phyloP scores from a whole-genome alignment of 164 flowering plant genomes.

The Magnolia kwangsiensis region DNA sequence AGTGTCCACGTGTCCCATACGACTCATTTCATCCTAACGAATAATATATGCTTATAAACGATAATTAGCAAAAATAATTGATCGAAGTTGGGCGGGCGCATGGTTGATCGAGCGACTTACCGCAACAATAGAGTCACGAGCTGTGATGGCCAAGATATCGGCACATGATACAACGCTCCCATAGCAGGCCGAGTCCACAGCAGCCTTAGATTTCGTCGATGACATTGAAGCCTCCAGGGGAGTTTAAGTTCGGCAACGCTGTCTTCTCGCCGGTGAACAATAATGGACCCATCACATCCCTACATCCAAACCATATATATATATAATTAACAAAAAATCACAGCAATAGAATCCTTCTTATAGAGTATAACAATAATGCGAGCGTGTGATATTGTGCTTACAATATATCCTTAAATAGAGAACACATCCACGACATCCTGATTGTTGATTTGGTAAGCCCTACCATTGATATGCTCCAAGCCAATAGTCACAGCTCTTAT shows the following conservation, averaged over 20 bases:
- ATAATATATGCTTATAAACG: too few species aligned
- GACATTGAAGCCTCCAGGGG: conserved; percentile 22
- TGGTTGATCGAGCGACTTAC: conserved; percentile 1
- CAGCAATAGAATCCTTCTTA: neutral
- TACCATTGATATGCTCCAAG: too few species aligned
- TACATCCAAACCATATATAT: neutral
- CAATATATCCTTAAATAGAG: too few species aligned
- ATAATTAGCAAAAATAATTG: too few species aligned
- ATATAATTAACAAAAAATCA: neutral
- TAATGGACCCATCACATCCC: conserved; percentile 29
- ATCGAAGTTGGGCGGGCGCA: too few species aligned
- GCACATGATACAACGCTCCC: conserved; percentile 23
- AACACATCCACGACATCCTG: too few species aligned
- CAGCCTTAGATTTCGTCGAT: conserved; percentile 21
- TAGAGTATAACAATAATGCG: too few species aligned
- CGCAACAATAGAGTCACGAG: conserved; percentile 20
- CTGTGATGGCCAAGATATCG: conserved; percentile 20
- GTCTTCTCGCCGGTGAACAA: conserved; percentile 25
- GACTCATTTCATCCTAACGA: too few species aligned
- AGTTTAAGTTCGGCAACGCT: conserved; percentile 16
- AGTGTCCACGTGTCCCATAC: too few species aligned
- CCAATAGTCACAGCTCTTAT: too few species aligned
- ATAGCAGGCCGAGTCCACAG: conserved; percentile 9
- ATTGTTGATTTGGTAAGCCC: too few species aligned
- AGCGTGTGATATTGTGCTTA: too few species aligned